Evolutionary conservation across 371 early-diverging fungal genomes (phyloP), one percentile per base, ranked within the genome.

Genomic region (Mucor sp.): DNA sequence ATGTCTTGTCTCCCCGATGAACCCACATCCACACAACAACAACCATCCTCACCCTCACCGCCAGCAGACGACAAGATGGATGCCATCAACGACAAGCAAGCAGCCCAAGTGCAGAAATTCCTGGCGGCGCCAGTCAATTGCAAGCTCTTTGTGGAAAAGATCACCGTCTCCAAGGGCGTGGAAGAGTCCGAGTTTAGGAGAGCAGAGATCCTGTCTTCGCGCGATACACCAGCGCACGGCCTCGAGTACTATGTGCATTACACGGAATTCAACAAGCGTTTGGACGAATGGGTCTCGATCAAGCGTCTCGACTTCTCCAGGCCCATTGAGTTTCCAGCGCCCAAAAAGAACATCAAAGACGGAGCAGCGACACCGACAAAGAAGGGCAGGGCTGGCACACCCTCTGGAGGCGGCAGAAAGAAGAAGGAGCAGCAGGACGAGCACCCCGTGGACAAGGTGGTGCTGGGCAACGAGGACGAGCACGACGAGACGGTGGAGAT

Each of bases 211-310:
- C 83, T 99, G 14, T 94, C 94, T 6, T 93, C 95, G 58, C 92
- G 97, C 21, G 74, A 77, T 8, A 69, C 83, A 12, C 64, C 74
- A 15, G 74, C 72, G 4, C 76, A 81, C 44, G 76, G 82, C 5
- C 70, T 83, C 12, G 92, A 95, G 78, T 98, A 92, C 77, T 99
- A 99, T 80, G 95, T 99, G 2, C 99, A 99, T 76, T 99, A 98
- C 76, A 89, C 94, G 5, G 95, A 96, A 58, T 99, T 95, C 82
- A 99, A 99, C 86, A 99, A 98, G 76, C 94, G 99, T 56, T 83
- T 99, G 61, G 99, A 99, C 82, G 97, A 98, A 76, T 99, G 99
- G 99, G 94, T 99, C 0, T 59, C 87, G 0, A 87, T 87, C 14
- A 74, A 83, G 0, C 79, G 91, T 14, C 76, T 98, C n/a, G 90